These are phyloP conservation scores for Gossypium arboreum DNA, from an alignment of 345 rosid genomes.

Conservation along the genomic window DNA sequence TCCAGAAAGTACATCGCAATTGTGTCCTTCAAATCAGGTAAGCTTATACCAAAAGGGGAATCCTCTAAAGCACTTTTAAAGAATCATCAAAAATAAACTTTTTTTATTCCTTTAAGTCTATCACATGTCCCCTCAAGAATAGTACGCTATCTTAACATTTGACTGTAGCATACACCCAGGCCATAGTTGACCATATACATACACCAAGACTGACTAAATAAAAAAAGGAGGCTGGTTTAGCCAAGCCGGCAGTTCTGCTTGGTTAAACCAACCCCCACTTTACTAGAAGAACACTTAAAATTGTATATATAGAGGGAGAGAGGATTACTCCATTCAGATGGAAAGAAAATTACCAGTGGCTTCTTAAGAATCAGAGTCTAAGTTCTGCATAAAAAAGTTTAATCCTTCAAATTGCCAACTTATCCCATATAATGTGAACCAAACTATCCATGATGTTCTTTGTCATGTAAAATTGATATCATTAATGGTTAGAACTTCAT, in stretches of 20 bases:
- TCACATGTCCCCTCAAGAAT: not conserved
- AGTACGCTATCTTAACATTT: not conserved
- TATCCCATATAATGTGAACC: not conserved
- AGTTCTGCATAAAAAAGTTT: not conserved
- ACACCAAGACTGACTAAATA: not conserved
- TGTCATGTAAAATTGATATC: not conserved
- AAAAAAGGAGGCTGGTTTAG: conserved; percentile 38
- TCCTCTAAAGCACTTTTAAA: not conserved
- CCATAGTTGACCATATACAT: not conserved
- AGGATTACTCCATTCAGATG: not conserved
- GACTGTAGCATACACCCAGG: not conserved
- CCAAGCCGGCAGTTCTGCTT: conserved; percentile 20
- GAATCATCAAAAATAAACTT: not conserved
- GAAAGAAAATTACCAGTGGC: not conserved
- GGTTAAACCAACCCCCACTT: conserved; percentile 37
- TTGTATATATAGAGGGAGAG: not conserved
- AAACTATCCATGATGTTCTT: not conserved
- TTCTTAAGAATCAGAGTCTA: not conserved
- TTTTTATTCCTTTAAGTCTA: not conserved
- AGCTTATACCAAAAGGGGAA: not conserved
- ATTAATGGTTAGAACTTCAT: not conserved
- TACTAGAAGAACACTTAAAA: not conserved
- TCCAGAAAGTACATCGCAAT: not conserved
- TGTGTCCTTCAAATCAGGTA: not conserved
- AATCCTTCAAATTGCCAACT: not conserved